Conservation (phyloP, 148 eudicot genomes). For the Chenopodium quinoa region DNA sequence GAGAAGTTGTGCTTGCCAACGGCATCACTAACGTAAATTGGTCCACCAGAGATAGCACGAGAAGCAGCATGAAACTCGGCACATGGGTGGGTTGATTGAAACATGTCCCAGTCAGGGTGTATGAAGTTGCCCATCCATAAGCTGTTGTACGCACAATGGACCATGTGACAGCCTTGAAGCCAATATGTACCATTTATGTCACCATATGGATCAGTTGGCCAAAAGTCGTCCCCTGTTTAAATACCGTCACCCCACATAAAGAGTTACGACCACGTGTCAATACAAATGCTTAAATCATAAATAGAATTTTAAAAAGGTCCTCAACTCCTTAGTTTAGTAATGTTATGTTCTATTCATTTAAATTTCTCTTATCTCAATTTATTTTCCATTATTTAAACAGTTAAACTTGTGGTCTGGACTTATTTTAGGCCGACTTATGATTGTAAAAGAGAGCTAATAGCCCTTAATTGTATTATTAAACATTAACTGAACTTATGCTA, state of each 20-base stretch:
- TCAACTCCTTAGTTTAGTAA: too few relatives aligned
- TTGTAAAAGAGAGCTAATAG: too few relatives aligned
- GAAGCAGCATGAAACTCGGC: constrained; percentile 97
- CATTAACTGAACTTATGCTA: too few relatives aligned
- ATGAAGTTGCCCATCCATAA: constrained; percentile 97
- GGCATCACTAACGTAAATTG: constrained; percentile 78
- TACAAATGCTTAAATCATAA: neutral
- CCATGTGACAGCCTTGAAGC: constrained; percentile 99
- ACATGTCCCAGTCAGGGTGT: constrained; percentile 99
- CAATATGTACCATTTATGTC: constrained; percentile 92
- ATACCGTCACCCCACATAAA: neutral
- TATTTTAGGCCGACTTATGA: too few relatives aligned
- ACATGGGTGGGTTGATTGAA: constrained; percentile 92
- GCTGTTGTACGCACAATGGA: constrained; percentile 94
- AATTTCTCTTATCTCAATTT: neutral
- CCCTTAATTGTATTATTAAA: too few relatives aligned
- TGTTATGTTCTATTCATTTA: too few relatives aligned
- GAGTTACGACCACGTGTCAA: neutral
- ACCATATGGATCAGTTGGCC: constrained; percentile 92
- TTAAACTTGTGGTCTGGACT: too few relatives aligned
- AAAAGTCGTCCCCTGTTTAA: constrained; percentile 78
- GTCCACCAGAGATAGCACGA: constrained; percentile 89
- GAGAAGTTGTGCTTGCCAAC: constrained; percentile 77
- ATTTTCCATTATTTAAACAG: too few relatives aligned
- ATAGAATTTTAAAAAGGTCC: too few relatives aligned